Conservation (phyloP, 2,329 filamentous ascomycete genomes). For the Aspergillus hortae region DNA sequence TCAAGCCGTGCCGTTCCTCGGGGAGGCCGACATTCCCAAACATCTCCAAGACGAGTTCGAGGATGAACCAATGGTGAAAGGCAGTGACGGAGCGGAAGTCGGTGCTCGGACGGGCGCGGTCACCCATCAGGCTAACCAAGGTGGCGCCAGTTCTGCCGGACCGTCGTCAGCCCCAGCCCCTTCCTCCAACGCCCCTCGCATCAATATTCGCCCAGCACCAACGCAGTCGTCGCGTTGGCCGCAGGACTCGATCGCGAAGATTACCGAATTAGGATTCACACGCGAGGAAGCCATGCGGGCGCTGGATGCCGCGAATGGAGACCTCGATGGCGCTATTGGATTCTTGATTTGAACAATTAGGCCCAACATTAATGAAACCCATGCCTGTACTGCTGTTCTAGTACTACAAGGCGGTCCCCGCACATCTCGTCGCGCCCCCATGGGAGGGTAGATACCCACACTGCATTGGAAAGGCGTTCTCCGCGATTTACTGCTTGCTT, state of each 20-base stretch:
- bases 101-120: slow-evolving; percentile 75
- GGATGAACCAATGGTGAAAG: slow-evolving; percentile 78
- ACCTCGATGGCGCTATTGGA: slow-evolving; percentile 83
- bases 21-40: slow-evolving; percentile 92
- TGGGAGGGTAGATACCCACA: neutral
- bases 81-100: slow-evolving; percentile 84
- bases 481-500: too few species aligned
- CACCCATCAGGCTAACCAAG: slow-evolving; percentile 32
- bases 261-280: slow-evolving; percentile 74
- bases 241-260: slow-evolving; percentile 67
- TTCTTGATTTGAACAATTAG: slow-evolving; percentile 58
- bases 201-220: slow-evolving; percentile 25
- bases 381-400: neutral
- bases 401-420: neutral
- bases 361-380: neutral
- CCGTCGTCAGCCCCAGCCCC: slow-evolving; percentile 15
- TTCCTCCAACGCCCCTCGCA: slow-evolving; percentile 19
- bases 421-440: neutral
- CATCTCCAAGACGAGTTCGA: slow-evolving; percentile 66
- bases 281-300: slow-evolving; percentile 74
- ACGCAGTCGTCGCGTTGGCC: slow-evolving; percentile 41
- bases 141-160: slow-evolving; percentile 11
- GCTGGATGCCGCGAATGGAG: slow-evolving; percentile 75
- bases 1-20: slow-evolving; percentile 82
- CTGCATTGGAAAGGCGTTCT: too few species aligned